phyloP scores from a whole-genome alignment of 2,329 filamentous ascomycete species.

The Alternaria burnsii region DNA sequence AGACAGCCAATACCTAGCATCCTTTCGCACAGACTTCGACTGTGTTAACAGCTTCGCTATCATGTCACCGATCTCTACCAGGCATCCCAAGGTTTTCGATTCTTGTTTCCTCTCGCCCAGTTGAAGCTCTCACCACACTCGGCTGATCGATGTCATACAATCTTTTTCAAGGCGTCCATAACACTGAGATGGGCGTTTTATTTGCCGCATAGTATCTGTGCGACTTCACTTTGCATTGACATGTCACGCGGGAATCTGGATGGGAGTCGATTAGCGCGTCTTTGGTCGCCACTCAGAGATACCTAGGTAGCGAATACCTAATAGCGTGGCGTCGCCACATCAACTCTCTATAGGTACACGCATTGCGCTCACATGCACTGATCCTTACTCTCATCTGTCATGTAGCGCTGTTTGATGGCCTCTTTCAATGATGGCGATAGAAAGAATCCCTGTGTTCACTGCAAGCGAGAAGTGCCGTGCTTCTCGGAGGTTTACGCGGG shows the following conservation, averaged over 20 bases:
- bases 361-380: background rate
- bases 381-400: background rate
- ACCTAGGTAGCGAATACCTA: background rate
- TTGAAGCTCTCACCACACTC: background rate
- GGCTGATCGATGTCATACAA: background rate
- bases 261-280: background rate
- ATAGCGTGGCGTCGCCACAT: background rate
- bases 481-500: constrained; percentile 9
- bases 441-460: background rate
- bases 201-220: constrained; percentile 11
- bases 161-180: background rate
- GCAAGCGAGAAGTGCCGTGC: constrained; percentile 5
- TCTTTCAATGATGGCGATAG: background rate
- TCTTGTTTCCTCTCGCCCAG: background rate
- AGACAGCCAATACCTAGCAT: background rate
- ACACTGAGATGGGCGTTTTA: background rate
- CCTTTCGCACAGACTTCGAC: background rate
- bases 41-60: background rate
- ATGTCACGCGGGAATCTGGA: background rate
- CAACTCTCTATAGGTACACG: background rate
- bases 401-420: background rate
- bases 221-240: constrained; percentile 1
- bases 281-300: background rate
- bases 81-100: background rate
- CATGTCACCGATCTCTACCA: background rate